Evolutionary conservation across 306 rosid genomes (phyloP).

Genomic region (Castanea crenata): DNA sequence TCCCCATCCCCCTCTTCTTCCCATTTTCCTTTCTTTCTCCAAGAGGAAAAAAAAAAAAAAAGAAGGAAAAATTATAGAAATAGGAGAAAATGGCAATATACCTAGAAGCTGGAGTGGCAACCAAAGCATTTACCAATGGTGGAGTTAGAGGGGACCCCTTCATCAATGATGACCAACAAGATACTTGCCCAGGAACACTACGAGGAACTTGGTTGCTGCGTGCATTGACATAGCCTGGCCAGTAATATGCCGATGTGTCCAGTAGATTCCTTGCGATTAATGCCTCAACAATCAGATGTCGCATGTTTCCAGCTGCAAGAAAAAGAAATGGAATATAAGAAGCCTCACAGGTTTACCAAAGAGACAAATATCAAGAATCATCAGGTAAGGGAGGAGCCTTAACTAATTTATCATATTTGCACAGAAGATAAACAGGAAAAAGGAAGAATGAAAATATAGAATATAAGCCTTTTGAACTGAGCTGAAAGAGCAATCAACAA

Average conservation of each 20-base stretch:
- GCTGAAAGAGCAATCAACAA: slow-evolving; percentile 15
- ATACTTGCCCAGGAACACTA: slow-evolving; percentile 49
- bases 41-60: neutral
- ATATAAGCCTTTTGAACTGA: neutral
- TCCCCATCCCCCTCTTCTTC: neutral
- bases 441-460: slow-evolving; percentile 15
- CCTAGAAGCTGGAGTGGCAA: slow-evolving; percentile 93
- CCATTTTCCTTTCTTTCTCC: neutral
- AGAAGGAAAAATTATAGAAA: neutral
- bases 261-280: slow-evolving; percentile 78
- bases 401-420: slow-evolving; percentile 9
- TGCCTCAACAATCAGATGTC: slow-evolving; percentile 92
- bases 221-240: slow-evolving; percentile 88
- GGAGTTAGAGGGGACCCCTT: slow-evolving; percentile 77
- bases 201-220: slow-evolving; percentile 57
- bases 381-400: slow-evolving; percentile 8
- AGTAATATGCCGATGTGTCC: slow-evolving; percentile 77
- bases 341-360: slow-evolving; percentile 10
- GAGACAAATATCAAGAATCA: neutral
- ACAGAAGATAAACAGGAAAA: slow-evolving; percentile 5
- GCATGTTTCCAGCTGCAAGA: slow-evolving; percentile 78
- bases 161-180: slow-evolving; percentile 83
- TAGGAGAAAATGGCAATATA: slow-evolving; percentile 31
- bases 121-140: slow-evolving; percentile 57
- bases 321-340: slow-evolving; percentile 21